Evolutionary conservation across 148 eudicot species (phyloP).

Genomic region (Dysphania ambrosioides): DNA sequence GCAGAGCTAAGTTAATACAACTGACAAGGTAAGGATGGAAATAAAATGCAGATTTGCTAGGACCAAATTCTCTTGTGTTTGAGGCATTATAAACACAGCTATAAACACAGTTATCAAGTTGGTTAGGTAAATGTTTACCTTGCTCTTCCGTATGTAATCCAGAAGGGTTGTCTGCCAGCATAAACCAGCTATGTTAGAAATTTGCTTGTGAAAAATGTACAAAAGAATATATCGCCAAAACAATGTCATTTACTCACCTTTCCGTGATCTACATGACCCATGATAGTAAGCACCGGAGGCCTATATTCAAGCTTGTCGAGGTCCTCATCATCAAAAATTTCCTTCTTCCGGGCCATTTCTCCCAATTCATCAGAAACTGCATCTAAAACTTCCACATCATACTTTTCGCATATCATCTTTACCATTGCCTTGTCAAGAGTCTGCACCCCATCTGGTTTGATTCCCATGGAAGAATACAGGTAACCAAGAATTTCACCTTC

Average conservation of each 20-base stretch:
- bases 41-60: not conserved
- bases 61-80: constrained; percentile 1
- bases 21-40: constrained; percentile 3
- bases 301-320: constrained; percentile 76
- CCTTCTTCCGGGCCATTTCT: constrained; percentile 89
- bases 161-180: constrained; percentile 85
- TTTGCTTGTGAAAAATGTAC: constrained; percentile 13
- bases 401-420: constrained; percentile 85
- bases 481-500: constrained; percentile 91
- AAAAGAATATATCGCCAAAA: constrained; percentile 1
- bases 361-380: constrained; percentile 53
- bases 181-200: constrained; percentile 36
- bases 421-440: constrained; percentile 80
- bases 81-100: not conserved
- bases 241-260: constrained; percentile 47
- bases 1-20: not conserved
- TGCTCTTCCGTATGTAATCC: constrained; percentile 85
- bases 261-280: constrained; percentile 99
- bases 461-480: constrained; percentile 75
- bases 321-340: constrained; percentile 80
- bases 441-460: constrained; percentile 77
- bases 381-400: constrained; percentile 84
- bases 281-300: constrained; percentile 95
- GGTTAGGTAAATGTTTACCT: constrained; percentile 50
- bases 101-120: constrained; percentile 4